Conservation (phyloP, 2,329 filamentous ascomycete species). For the Cryphonectria japonica region DNA sequence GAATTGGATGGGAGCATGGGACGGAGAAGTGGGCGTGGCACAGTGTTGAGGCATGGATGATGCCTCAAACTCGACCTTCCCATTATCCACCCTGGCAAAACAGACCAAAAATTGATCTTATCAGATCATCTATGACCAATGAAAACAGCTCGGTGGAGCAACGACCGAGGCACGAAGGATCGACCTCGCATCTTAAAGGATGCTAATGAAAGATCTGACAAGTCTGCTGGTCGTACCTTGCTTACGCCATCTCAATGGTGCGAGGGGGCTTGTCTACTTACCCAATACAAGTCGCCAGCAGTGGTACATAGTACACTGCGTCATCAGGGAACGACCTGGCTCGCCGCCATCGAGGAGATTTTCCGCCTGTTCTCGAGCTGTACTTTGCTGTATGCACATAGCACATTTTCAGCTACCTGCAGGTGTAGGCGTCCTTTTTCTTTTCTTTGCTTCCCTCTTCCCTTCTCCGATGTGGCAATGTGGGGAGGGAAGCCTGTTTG, state of each 20-base stretch:
- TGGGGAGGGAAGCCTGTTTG: not conserved
- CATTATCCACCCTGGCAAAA: conserved; percentile 14
- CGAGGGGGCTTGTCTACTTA: not conserved
- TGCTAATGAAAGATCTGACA: conserved; percentile 25
- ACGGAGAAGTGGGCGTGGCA: conserved; percentile 6
- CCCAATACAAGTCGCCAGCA: not conserved
- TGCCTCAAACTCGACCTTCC: conserved; percentile 19
- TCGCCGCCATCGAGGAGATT: not conserved
- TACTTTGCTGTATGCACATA: not conserved
- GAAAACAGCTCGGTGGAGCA: conserved; percentile 1
- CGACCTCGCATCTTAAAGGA: conserved; percentile 13
- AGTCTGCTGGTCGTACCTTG: conserved; percentile 19
- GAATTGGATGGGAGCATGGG: not conserved
- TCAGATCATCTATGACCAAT: conserved; percentile 35
- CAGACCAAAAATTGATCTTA: conserved; percentile 30
- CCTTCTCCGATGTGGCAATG: not conserved
- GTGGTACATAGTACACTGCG: conserved; percentile 5
- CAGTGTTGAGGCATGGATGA: conserved; percentile 16
- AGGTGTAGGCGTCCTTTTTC: not conserved
- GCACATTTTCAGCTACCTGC: not conserved
- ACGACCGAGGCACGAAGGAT: conserved; percentile 17
- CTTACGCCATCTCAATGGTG: conserved; percentile 9
- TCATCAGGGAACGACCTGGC: conserved; percentile 16
- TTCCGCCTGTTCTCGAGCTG: not conserved
- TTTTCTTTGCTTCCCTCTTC: not conserved